phyloP scores from a whole-genome alignment of 495 filamentous ascomycete species.

The Tuber indicum region DNA sequence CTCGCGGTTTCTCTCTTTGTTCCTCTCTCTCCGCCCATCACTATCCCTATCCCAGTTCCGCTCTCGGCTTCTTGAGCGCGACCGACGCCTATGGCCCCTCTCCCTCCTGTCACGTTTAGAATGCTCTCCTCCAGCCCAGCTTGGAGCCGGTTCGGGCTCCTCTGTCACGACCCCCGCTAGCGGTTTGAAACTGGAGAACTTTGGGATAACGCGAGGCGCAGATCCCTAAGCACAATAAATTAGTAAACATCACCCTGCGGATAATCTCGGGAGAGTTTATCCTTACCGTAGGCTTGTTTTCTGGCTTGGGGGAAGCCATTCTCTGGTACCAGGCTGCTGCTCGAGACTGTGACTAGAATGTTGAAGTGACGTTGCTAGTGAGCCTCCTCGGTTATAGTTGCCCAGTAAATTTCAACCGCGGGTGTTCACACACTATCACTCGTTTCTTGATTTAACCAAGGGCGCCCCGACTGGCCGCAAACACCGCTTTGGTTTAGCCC shows the following conservation, averaged over 20 bases:
- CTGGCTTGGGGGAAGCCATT: constrained; percentile 4
- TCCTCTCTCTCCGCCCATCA: constrained; percentile 17
- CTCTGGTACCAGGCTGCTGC: not conserved
- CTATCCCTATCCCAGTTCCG: constrained; percentile 9
- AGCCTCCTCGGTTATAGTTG: not conserved
- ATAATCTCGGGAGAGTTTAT: not conserved
- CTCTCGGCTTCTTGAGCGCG: constrained; percentile 27
- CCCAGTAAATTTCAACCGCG: not conserved
- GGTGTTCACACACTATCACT: not conserved
- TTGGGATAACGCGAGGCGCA: constrained; percentile 34
- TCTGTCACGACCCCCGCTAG: constrained; percentile 1
- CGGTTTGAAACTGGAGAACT: constrained; percentile 40
- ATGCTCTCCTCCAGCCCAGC: not conserved
- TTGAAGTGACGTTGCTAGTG: not conserved
- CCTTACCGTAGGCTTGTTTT: constrained; percentile 8
- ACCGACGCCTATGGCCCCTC: constrained; percentile 8
- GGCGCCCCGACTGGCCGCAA: too few species aligned
- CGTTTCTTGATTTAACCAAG: not conserved
- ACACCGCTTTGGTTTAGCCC: too few species aligned
- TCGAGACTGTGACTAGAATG: not conserved
- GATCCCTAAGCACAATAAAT: constrained; percentile 20
- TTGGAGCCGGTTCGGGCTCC: constrained; percentile 16
- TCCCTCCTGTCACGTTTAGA: constrained; percentile 13
- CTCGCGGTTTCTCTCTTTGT: constrained; percentile 10
- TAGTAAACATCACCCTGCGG: not conserved